A percentile compares a stretch with the other conserved stretches of the same genome.
Conservation (phyloP, 768 basidiomycete genomes). For the Cystofilobasidium bisporidii region DNA sequence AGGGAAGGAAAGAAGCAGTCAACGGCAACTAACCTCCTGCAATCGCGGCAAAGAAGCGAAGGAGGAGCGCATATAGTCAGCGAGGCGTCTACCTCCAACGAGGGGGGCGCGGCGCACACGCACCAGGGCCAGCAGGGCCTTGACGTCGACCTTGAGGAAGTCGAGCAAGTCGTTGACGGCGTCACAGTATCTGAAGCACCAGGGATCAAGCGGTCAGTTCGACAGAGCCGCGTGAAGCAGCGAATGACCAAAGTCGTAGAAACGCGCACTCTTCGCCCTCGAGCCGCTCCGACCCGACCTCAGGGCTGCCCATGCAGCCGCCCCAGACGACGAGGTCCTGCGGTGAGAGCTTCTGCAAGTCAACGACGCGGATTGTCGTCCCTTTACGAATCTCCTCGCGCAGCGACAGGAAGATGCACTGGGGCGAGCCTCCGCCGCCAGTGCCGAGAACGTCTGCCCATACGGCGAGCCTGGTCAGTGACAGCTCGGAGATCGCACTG, state of each 20-base stretch:
- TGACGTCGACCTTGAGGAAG: background rate
- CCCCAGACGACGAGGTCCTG: conserved; percentile 46
- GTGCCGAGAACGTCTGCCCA: conserved; percentile 47
- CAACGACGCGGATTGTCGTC: conserved; percentile 45
- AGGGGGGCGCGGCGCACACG: no score
- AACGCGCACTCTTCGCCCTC: background rate
- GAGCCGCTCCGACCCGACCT: conserved; percentile 24
- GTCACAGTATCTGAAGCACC: background rate
- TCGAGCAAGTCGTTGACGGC: background rate
- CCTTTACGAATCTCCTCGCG: conserved; percentile 51
- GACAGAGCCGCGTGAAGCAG: no score
- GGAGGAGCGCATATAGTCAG: no score
- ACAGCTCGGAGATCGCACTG: no score
- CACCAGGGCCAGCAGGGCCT: background rate
- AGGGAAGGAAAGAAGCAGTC: no score
- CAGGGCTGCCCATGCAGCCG: conserved; percentile 35
- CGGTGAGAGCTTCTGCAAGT: conserved; percentile 43
- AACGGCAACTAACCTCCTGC: no score
- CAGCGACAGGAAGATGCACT: conserved; percentile 46
- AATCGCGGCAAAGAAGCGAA: no score
- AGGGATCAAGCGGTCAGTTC: no score
- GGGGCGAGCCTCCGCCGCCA: conserved; percentile 56
- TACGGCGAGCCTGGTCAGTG: background rate
- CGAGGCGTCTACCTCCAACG: no score
- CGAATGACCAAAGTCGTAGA: background rate